Base-by-base conservation (phyloP, 352 stramenopile genomes). In the Globisporangium barbulae region DNA sequence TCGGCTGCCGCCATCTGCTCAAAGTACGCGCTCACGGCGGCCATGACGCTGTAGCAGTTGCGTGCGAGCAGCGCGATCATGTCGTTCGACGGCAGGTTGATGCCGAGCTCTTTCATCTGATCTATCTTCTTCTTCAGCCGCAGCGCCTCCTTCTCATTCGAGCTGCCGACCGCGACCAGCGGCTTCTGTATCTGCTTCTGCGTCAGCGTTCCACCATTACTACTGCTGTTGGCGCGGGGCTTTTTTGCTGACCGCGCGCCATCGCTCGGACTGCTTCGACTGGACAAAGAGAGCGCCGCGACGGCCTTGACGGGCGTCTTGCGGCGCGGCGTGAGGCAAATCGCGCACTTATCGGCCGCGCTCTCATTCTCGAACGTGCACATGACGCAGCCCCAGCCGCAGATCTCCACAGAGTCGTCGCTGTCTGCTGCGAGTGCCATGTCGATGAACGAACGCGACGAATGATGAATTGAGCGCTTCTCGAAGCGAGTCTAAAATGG, bases 361-460 rank as follows among this genome's bases (percentile, higher is more conserved):
- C 50, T 42, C 7, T 67, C 72, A 57, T 95, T 95, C 73, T 90
- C 75, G 67, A 85, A 93, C 54, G 86, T 93, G 67, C 86, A 95
- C 48, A 73, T 75, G 47, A 70, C 61, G 65, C 86, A 95, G 67
- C 65, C 83, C 86, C 86, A 95, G 48, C 35, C 33, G 42, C 59
- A 8, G 21, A 21, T 12, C 47, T 58, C 45, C 54, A 21, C 47
- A 30, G 39, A 42, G 22, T 30, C 30, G 30, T 12, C 30, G 13
- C 37, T 12, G 10, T 3, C 2, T 6, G 39, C 12, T 5, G 39
- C 39, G 15, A 44, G 39, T 44, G 39, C 39, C 39, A 44, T 44
- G 2, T 1, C 39, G 10, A 5, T 44, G 12, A 12, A 41, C 15
- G 35, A 41, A 13, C 35, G 35, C 35, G 35, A 41, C 35, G 9